Percentiles rank a stretch among this genome's conserved stretches.
These are phyloP conservation scores for Exophiala calicioides DNA, from an alignment of 2,329 filamentous ascomycete species.

Conservation along the genomic window DNA sequence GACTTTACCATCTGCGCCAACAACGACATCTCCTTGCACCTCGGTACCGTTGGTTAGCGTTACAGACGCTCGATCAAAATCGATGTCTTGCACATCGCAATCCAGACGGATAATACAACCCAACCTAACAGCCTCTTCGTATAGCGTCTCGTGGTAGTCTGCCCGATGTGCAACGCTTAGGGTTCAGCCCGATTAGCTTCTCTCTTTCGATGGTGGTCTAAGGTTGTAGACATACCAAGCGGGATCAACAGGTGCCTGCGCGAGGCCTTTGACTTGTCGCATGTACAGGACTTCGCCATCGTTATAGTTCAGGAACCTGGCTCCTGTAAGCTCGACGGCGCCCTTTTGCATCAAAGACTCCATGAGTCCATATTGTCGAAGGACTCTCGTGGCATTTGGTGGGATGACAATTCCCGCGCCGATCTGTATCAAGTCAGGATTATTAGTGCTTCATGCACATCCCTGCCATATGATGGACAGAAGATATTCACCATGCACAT, in stretches of 20 bases:
- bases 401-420: no score
- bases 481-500: no score
- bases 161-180: conserved; percentile 47
- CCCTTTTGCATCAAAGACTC: conserved; percentile 2
- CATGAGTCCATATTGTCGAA: not conserved
- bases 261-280: conserved; percentile 9
- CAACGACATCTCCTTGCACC: conserved; percentile 41
- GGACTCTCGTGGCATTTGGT: not conserved
- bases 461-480: no score
- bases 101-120: conserved; percentile 39
- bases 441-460: no score
- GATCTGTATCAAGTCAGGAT: no score
- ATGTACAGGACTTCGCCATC: conserved; percentile 36
- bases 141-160: conserved; percentile 48
- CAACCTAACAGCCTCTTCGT: conserved; percentile 41
- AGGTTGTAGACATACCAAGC: conserved; percentile 15
- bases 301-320: no score
- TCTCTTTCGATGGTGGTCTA: not conserved
- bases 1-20: conserved; percentile 50
- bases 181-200: not conserved
- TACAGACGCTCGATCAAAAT: conserved; percentile 37
- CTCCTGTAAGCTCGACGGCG: no score
- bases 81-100: conserved; percentile 30
- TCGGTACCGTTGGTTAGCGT: conserved; percentile 10
- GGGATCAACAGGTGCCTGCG: no score